Conservation (phyloP, 768 basidiomycete species). For the Leccinum boreale region DNA sequence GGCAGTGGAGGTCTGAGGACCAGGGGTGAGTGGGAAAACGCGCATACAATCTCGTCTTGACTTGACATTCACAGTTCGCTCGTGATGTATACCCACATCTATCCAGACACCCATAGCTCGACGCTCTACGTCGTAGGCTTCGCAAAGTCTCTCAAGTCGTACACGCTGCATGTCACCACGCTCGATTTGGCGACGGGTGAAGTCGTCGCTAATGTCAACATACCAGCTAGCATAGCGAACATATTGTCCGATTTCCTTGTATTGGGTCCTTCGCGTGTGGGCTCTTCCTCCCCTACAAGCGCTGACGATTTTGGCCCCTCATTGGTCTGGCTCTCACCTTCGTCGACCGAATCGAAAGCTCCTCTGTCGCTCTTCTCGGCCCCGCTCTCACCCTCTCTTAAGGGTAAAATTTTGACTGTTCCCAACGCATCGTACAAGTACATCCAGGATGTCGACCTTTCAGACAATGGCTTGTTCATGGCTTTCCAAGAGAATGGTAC, state of each 20-base stretch:
- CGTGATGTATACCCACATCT: conserved; percentile 60
- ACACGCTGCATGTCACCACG: conserved; percentile 65
- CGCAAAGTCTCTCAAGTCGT: conserved; percentile 40
- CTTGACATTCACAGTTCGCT: conserved; percentile 45
- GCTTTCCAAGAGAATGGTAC: conserved; percentile 54
- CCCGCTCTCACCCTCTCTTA: conserved; percentile 48
- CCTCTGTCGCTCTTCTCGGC: conserved; percentile 32
- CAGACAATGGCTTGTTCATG: conserved; percentile 55
- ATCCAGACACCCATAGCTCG: conserved; percentile 45
- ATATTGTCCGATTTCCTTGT: conserved; percentile 36
- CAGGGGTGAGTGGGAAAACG: conserved; percentile 47
- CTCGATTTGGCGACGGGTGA: conserved; percentile 55
- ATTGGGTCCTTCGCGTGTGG: conserved; percentile 24
- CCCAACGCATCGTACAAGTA: conserved; percentile 45
- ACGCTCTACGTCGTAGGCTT: conserved; percentile 57
- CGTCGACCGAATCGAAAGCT: conserved; percentile 8
- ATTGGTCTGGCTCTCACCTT: conserved; percentile 35
- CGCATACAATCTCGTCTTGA: neutral
- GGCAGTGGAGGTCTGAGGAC: conserved; percentile 74
- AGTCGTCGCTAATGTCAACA: conserved; percentile 43
- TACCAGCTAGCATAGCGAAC: conserved; percentile 49
- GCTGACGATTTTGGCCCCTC: conserved; percentile 14
- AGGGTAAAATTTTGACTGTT: conserved; percentile 42
- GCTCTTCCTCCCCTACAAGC: neutral
- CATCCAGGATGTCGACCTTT: conserved; percentile 61